Base-by-base conservation (phyloP, 345 rosid species). In the Stellera chamaejasme region DNA sequence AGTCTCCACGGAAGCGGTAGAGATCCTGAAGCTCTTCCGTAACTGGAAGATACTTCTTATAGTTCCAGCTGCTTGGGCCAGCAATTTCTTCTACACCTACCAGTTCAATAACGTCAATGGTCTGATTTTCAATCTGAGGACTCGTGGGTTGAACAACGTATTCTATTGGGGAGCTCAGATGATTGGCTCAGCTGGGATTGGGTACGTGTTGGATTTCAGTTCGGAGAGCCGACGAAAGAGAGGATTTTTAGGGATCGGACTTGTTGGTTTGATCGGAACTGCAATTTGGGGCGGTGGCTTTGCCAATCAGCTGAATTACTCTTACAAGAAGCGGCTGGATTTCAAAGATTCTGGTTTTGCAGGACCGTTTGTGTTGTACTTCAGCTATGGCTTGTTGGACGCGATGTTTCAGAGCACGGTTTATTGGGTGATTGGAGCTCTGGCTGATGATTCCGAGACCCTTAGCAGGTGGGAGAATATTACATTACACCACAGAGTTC, bases 161-260 rank as follows among this genome's bases (percentile, higher is more conserved):
- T 82, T 74, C 63, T 79, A 85, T 14, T 82, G 84, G 86, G 82
- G 78, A 11, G 86, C 92, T 0, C 86, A 85, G 71, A 85, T 85
- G 84, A 5, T 79, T 55, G 92, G 88, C 10, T 77, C 88, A 0
- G 58, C 74, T 0, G 79, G 70, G 5, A 75, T 79, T 23, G 83
- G 83, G 6, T 75, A 77, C 10, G 27, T 76, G 15, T 36, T 85
- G 76, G 88, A 84, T 60, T 82, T 77, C 68, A 74, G 79, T 62
- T 77, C 74, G 60, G 6, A 69, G 62, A 79, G 84, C 14, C 69
- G 85, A 60, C 70, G 83, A 66, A 67, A 0, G 28, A 74, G 88
- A 53, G 86, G 84, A 1, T 61, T 77, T 28, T 58, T 82, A 14
- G 88, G 92, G 42, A 73, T 82, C 27, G 78, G 68, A 5, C 45